Evolutionary conservation across 2,329 filamentous ascomycete genomes (phyloP), one percentile per base, ranked within the genome.

Genomic region (Alternaria rosae): DNA sequence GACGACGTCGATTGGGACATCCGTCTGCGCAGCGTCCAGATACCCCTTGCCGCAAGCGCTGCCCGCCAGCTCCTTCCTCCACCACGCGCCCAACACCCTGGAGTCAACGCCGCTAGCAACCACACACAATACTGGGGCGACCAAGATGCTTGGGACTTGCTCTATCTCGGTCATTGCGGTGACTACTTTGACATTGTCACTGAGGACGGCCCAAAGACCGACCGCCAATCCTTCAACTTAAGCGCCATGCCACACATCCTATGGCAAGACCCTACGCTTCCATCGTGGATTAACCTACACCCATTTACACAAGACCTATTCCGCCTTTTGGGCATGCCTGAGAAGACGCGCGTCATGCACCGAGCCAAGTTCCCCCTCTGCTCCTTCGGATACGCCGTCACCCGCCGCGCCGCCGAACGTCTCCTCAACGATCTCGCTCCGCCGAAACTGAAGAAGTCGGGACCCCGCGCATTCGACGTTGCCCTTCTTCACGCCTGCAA

Each of bases 1-100:
- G 81, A 83, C 68, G 81, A 83, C 59, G 80, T 82, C 28, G 80
- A 83, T 62, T 83, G 79, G 78, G 80, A 82, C 63, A 79, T 83
- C 41, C 80, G 78, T 52, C 74, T 83, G 13, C 80, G 80, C 56
- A 81, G 77, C 58, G 59, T 73, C n/a, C 80, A 82, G 61, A 72
- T 81, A 12, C 81, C 81, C 6, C 72, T 78, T 7, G 79, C 80
- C 9, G 79, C 81, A 53, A 78, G 74, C 41, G 80, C 80, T 25
- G 73, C 76, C 20, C 79, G 81, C 55, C 74, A 75, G 26, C 67
- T 82, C 11, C 65, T 82, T 43, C 74, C 75, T 21, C 74, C 76
- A 11, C 62, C 69, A 20, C 70, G 64, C 26, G 56, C 66, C 26
- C 61, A 63, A 57, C 66, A 68, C 38, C 67, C 65, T 6, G 69